phyloP scores from a whole-genome alignment of 1,139 yeast genomes.

The Citeromyces hawaiiensis region DNA sequence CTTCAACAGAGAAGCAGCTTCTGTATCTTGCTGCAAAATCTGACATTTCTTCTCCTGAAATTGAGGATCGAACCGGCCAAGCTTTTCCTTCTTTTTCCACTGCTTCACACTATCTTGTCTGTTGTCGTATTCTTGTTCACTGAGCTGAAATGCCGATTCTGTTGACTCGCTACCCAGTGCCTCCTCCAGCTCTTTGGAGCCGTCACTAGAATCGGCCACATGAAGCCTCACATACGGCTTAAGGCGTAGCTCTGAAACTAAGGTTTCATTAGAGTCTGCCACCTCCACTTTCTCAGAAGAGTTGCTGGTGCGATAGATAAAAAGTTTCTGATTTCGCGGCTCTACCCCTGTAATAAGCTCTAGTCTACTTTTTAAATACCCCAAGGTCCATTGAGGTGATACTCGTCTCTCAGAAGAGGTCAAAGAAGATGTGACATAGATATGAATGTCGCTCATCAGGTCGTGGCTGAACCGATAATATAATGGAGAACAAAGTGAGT shows the following conservation, averaged over 20 bases:
- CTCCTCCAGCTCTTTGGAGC: conserved; percentile 28
- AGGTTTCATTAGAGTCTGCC: conserved; percentile 9
- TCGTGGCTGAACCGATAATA: too few relatives aligned
- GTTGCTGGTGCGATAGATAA: conserved; percentile 29
- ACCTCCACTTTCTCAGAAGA: conserved; percentile 22
- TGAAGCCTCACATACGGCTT: conserved; percentile 31
- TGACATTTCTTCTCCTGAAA: conserved; percentile 19
- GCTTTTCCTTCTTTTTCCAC: conserved; percentile 57
- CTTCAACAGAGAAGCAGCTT: conserved; percentile 16
- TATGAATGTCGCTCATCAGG: conserved; percentile 34
- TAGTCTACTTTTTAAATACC: conserved; percentile 39
- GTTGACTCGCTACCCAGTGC: conserved; percentile 20
- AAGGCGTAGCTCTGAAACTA: conserved; percentile 14
- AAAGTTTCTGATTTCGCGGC: conserved; percentile 41
- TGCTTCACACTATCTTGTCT: conserved; percentile 50
- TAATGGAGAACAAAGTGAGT: too few relatives aligned
- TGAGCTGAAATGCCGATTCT: conserved; percentile 33
- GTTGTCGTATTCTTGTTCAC: conserved; percentile 55
- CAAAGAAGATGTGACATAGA: conserved; percentile 49
- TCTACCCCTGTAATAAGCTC: conserved; percentile 75
- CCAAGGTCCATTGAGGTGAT: conserved; percentile 48
- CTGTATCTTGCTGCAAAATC: conserved; percentile 14
- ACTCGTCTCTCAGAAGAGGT: conserved; percentile 64
- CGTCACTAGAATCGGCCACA: conserved; percentile 38
- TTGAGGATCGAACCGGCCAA: conserved; percentile 64